phyloP scores from a whole-genome alignment of 2,329 filamentous ascomycete genomes.

The Exophiala oligosperma region DNA sequence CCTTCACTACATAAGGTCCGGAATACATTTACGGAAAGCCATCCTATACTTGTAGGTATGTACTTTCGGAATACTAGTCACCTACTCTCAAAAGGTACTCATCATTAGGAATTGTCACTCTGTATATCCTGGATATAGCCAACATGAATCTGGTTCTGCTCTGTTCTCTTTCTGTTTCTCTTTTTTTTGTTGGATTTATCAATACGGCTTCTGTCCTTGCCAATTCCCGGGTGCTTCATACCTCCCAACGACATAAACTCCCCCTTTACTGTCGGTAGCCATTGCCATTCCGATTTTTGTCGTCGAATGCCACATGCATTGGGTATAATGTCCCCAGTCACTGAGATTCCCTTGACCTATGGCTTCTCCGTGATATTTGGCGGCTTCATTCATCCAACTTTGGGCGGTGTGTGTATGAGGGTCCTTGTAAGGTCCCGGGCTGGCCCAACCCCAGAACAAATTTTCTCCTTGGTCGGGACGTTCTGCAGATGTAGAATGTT shows the following conservation, averaged over 20 bases:
- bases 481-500: not conserved
- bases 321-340: constrained; percentile 28
- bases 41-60: too few species aligned
- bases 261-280: constrained; percentile 18
- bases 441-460: constrained; percentile 20
- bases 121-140: too few species aligned
- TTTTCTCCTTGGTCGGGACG: constrained; percentile 22
- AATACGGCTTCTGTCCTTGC: constrained; percentile 9
- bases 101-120: too few species aligned
- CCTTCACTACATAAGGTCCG: too few species aligned
- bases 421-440: constrained; percentile 4
- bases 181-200: too few species aligned
- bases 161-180: too few species aligned
- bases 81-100: too few species aligned
- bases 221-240: constrained; percentile 25
- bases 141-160: too few species aligned
- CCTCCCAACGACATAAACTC: constrained; percentile 25
- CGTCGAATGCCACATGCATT: constrained; percentile 25
- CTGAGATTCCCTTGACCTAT: constrained; percentile 22
- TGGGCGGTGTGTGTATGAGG: constrained; percentile 11
- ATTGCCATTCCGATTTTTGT: constrained; percentile 24
- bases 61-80: too few species aligned
- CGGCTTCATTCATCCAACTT: constrained; percentile 24
- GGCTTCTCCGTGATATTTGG: constrained; percentile 21
- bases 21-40: too few species aligned